Conservation (phyloP, 2,329 filamentous ascomycete genomes). For the Cercospora berteroae region DNA sequence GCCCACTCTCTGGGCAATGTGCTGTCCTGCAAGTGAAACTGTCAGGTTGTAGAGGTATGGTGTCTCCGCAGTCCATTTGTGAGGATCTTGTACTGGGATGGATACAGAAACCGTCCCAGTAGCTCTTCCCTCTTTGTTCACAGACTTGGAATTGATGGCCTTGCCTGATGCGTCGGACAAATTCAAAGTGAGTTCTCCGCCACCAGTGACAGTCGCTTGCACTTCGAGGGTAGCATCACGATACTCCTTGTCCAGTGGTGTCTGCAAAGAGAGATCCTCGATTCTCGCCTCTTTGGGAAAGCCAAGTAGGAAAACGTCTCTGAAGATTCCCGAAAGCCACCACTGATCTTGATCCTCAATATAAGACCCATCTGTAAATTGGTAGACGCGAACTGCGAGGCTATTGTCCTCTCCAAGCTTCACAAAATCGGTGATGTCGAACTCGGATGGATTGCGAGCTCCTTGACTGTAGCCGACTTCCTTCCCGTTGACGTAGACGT, state of each 20-base stretch:
- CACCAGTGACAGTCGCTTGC: conserved; percentile 22
- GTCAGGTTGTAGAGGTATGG: conserved; percentile 60
- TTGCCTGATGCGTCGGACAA: conserved; percentile 39
- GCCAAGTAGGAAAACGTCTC: conserved; percentile 62
- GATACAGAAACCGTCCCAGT: conserved; percentile 34
- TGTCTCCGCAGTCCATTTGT: conserved; percentile 68
- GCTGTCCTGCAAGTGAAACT: conserved; percentile 45
- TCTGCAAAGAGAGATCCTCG: conserved; percentile 59
- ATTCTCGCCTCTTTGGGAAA: conserved; percentile 54
- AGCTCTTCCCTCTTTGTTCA: conserved; percentile 2
- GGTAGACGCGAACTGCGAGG: conserved; percentile 65
- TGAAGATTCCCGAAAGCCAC: conserved; percentile 55
- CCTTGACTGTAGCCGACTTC: conserved; percentile 68
- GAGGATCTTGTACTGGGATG: conserved; percentile 52
- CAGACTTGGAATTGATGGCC: conserved; percentile 35
- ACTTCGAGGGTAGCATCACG: conserved; percentile 49
- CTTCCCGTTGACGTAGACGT: conserved; percentile 65
- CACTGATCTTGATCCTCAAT: conserved; percentile 56
- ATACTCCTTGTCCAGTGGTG: conserved; percentile 54
- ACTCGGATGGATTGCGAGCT: conserved; percentile 66
- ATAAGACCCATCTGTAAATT: conserved; percentile 67
- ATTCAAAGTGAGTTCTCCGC: conserved; percentile 46
- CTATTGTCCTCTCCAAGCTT: conserved; percentile 50
- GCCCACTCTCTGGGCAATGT: conserved; percentile 56
- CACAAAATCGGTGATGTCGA: conserved; percentile 60